Percentiles rank a stretch among this genome's conserved stretches.
phyloP scores from a whole-genome alignment of 2,329 filamentous ascomycete genomes.

The Aspergillus pseudoterreus region DNA sequence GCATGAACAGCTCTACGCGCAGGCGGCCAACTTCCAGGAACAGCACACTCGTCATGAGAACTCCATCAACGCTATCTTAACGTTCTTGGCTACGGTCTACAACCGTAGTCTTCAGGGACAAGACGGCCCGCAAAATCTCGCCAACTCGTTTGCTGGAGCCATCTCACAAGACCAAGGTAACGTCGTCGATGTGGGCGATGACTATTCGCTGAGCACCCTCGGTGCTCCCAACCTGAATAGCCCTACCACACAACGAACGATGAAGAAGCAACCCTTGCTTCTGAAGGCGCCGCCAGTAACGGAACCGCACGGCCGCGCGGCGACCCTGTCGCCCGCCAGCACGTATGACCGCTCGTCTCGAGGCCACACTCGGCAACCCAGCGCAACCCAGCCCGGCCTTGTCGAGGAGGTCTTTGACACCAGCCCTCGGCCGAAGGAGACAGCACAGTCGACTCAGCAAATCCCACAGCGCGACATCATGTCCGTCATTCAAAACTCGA shows the following conservation, averaged over 20 bases:
- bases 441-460: constrained; percentile 15
- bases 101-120: constrained; percentile 87
- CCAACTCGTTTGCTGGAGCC: constrained; percentile 76
- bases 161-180: constrained; percentile 63
- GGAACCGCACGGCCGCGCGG: constrained; percentile 28
- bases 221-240: constrained; percentile 29
- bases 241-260: constrained; percentile 35
- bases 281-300: constrained; percentile 41
- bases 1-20: constrained; percentile 81
- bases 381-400: constrained; percentile 29
- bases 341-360: constrained; percentile 30
- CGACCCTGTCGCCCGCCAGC: constrained; percentile 33
- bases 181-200: constrained; percentile 61
- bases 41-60: constrained; percentile 96
- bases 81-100: constrained; percentile 95
- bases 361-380: constrained; percentile 28
- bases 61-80: constrained; percentile 97
- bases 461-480: constrained; percentile 45
- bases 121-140: constrained; percentile 69
- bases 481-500: constrained; percentile 47
- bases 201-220: constrained; percentile 36
- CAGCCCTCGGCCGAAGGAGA: constrained; percentile 27
- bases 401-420: constrained; percentile 45
- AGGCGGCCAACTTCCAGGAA: constrained; percentile 83
- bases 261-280: constrained; percentile 46